These are phyloP conservation scores for Geotrichum phurueaensis DNA, from an alignment of 1,139 yeast species.

Conservation along the genomic window DNA sequence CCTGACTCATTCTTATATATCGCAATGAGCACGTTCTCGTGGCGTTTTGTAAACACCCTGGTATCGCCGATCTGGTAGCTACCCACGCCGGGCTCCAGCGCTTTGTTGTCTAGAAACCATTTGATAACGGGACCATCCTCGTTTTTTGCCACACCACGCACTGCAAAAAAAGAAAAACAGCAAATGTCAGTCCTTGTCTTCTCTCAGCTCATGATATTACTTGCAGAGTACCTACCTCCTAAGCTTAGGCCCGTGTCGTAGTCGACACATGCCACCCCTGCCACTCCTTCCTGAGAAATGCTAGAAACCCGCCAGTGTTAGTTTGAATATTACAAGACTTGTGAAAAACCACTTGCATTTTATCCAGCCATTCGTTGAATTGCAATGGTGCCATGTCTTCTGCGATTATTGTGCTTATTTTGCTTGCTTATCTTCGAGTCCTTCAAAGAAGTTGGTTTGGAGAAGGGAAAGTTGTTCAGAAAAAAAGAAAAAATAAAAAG, in stretches of 20 bases:
- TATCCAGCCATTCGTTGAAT: constrained; percentile 25
- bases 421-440: not conserved
- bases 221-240: constrained; percentile 21
- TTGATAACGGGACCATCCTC: constrained; percentile 28
- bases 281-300: constrained; percentile 23
- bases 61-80: not conserved
- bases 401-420: not conserved
- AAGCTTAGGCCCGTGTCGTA: constrained; percentile 26
- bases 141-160: constrained; percentile 28
- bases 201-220: not conserved
- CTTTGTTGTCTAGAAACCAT: constrained; percentile 14
- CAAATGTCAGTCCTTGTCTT: not conserved
- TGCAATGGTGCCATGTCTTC: constrained; percentile 5
- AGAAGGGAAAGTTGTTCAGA: not conserved
- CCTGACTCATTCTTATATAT: constrained; percentile 7
- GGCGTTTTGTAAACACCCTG: constrained; percentile 8
- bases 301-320: constrained; percentile 14
- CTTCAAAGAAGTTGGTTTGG: not conserved
- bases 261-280: constrained; percentile 28
- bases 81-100: constrained; percentile 8
- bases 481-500: too few relatives aligned
- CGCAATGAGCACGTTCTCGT: constrained; percentile 11
- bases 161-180: constrained; percentile 6
- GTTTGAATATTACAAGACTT: not conserved
- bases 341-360: constrained; percentile 20